Percentiles rank a stretch among this genome's conserved stretches.
These are phyloP conservation scores for Sphaerulina musiva DNA, from an alignment of 2,329 filamentous ascomycete genomes.

Conservation along the genomic window DNA sequence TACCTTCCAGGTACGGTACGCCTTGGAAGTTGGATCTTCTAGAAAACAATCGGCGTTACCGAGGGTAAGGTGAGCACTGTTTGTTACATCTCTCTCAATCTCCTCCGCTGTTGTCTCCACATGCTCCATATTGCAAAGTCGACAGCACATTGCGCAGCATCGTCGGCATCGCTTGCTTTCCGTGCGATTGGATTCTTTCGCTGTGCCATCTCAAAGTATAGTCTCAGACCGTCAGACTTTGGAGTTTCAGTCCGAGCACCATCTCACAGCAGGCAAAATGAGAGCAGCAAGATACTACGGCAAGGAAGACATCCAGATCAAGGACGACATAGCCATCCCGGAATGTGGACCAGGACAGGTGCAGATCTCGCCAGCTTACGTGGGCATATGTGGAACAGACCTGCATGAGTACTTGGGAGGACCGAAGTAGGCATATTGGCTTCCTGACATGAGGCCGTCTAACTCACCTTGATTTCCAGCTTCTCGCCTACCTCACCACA, in stretches of 20 bases:
- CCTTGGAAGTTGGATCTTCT: slow-evolving; percentile 8
- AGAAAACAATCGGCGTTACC: not conserved
- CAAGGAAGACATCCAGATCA: slow-evolving; percentile 50
- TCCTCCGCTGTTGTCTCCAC: not conserved
- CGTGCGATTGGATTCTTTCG: too few species aligned
- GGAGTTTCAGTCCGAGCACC: not conserved
- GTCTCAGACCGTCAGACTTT: too few species aligned
- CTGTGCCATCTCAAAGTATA: too few species aligned
- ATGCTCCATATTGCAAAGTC: not conserved
- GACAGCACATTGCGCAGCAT: too few species aligned
- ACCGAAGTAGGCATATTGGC: slow-evolving; percentile 25
- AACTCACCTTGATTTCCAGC: slow-evolving; percentile 28
- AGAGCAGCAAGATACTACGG: slow-evolving; percentile 51
- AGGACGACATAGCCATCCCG: slow-evolving; percentile 44
- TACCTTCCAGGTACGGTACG: too few species aligned
- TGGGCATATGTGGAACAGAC: slow-evolving; percentile 49
- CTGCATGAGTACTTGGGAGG: slow-evolving; percentile 33
- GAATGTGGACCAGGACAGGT: slow-evolving; percentile 48
- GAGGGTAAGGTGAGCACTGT: not conserved
- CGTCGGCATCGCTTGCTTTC: too few species aligned
- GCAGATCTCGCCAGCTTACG: slow-evolving; percentile 39
- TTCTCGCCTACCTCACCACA: slow-evolving; percentile 50
- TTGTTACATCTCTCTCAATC: not conserved
- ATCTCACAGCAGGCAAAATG: slow-evolving; percentile 36
- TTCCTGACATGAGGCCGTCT: not conserved